Conservation (phyloP, 495 filamentous ascomycete genomes). For the Umbilicaria muhlenbergii region DNA sequence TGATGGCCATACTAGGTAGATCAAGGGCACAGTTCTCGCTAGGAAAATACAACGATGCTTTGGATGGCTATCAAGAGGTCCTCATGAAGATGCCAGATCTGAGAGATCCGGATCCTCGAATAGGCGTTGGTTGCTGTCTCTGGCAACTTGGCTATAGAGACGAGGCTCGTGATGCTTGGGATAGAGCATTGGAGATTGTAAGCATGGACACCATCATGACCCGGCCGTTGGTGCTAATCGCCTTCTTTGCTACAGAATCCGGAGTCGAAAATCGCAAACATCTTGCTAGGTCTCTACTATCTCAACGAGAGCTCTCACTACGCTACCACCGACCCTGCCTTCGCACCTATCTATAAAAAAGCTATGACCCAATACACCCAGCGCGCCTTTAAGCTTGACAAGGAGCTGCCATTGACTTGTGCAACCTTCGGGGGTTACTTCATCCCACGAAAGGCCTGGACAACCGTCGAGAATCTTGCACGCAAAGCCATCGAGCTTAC, state of each 20-base stretch:
- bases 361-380: constrained; percentile 91
- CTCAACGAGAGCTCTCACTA: constrained; percentile 68
- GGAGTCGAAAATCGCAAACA: constrained; percentile 79
- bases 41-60: constrained; percentile 64
- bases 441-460: constrained; percentile 55
- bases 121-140: constrained; percentile 88
- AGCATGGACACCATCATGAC: constrained; percentile 5
- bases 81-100: constrained; percentile 70
- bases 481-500: constrained; percentile 90
- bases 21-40: constrained; percentile 71
- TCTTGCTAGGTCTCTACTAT: constrained; percentile 77
- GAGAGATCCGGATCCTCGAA: constrained; percentile 86
- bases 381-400: constrained; percentile 88
- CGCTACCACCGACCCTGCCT: constrained; percentile 60
- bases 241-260: constrained; percentile 38
- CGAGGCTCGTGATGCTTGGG: constrained; percentile 79
- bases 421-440: constrained; percentile 82
- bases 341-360: constrained; percentile 69
- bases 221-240: not conserved
- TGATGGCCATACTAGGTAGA: constrained; percentile 79
- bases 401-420: constrained; percentile 79
- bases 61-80: constrained; percentile 75
- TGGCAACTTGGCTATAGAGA: constrained; percentile 93
- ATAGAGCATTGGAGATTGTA: constrained; percentile 63
- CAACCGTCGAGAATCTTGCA: constrained; percentile 69